A percentile compares a stretch with the other conserved stretches of the same genome.
phyloP scores from a whole-genome alignment of 768 basidiomycete species.

The Chiua virens region DNA sequence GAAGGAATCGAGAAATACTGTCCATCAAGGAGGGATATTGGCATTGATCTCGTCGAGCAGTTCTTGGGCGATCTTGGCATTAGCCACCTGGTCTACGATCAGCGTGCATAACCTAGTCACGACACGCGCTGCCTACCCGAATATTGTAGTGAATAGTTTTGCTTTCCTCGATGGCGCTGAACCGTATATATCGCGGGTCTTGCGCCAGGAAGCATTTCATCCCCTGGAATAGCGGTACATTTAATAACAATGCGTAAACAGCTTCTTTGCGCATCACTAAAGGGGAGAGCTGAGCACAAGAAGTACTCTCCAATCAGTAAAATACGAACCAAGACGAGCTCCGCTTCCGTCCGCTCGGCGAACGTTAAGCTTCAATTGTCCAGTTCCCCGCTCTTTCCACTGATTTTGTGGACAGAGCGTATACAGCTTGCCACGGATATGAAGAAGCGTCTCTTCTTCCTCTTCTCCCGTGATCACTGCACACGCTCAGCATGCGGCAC shows the following conservation, averaged over 20 bases:
- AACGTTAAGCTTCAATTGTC: slow-evolving; percentile 70
- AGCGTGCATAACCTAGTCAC: background rate
- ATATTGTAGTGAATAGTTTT: slow-evolving; percentile 71
- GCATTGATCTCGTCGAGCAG: slow-evolving; percentile 55
- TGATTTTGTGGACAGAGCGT: slow-evolving; percentile 52
- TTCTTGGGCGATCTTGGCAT: slow-evolving; percentile 69
- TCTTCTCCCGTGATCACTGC: slow-evolving; percentile 78
- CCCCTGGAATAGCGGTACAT: slow-evolving; percentile 73
- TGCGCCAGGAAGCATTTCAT: slow-evolving; percentile 74
- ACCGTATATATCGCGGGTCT: slow-evolving; percentile 77
- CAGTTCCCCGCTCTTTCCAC: slow-evolving; percentile 81
- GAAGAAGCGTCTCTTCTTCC: slow-evolving; percentile 74
- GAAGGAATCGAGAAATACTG: slow-evolving; percentile 3
- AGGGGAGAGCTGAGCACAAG: slow-evolving; percentile 8
- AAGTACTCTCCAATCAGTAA: background rate
- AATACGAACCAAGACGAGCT: slow-evolving; percentile 59
- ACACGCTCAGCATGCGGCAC: background rate
- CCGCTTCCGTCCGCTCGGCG: slow-evolving; percentile 59
- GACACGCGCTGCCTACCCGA: slow-evolving; percentile 46
- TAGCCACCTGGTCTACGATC: slow-evolving; percentile 50
- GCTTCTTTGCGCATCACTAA: slow-evolving; percentile 87
- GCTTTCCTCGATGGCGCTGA: slow-evolving; percentile 68
- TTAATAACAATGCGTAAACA: slow-evolving; percentile 70
- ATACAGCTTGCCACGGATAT: slow-evolving; percentile 77
- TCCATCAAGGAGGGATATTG: slow-evolving; percentile 39